A percentile compares a stretch with the other conserved stretches of the same genome.
Evolutionary conservation across 2,329 filamentous ascomycete species (phyloP).

Genomic region (Claviceps lovelessii): DNA sequence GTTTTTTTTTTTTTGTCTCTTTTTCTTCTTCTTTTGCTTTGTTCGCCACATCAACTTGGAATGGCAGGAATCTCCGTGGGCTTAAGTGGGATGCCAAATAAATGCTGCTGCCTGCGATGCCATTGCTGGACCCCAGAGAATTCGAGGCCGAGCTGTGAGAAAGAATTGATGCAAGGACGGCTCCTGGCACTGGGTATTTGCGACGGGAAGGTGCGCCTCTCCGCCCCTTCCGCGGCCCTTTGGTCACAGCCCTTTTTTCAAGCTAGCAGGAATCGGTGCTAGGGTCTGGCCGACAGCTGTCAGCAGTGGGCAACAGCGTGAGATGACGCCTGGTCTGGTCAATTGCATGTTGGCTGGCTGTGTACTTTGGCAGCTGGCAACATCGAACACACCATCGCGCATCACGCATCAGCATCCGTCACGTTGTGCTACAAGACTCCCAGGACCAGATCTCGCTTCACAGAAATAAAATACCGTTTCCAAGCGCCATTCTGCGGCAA

Average conservation of each 20-base stretch:
- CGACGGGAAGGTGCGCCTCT: slow-evolving; percentile 5
- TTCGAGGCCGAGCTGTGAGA: not conserved
- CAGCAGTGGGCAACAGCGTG: not conserved
- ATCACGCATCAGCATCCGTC: not conserved
- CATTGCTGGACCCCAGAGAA: not conserved
- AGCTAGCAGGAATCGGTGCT: not conserved
- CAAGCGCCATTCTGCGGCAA: not conserved
- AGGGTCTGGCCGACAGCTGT: not conserved
- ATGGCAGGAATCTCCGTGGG: too few species aligned
- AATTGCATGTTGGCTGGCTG: too few species aligned
- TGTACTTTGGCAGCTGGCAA: not conserved
- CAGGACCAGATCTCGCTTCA: not conserved
- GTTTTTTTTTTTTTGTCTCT: not conserved
- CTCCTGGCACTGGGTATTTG: not conserved
- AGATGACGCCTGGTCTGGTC: too few species aligned
- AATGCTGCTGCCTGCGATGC: not conserved
- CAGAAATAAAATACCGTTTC: not conserved
- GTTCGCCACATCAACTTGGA: too few species aligned
- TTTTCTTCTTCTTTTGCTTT: too few species aligned
- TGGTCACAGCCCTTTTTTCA: not conserved
- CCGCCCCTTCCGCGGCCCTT: slow-evolving; percentile 3
- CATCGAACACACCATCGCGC: not conserved
- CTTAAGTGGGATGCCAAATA: not conserved
- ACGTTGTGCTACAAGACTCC: not conserved
- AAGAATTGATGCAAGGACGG: not conserved